Conservation (phyloP, 768 basidiomycete genomes). For the Pleurotus tuoliensis region DNA sequence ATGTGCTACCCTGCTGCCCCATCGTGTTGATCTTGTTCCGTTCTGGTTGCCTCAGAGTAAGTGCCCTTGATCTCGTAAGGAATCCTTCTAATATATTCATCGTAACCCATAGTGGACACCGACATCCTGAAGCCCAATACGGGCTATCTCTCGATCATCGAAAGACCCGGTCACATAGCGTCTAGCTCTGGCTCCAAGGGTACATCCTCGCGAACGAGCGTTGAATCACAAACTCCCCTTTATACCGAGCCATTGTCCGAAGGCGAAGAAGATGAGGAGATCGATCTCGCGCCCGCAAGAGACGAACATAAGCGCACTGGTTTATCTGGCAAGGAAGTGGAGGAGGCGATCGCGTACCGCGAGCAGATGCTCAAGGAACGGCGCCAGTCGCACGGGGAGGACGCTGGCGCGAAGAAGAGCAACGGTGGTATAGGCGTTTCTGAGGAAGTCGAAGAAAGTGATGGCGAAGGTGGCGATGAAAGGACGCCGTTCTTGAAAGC, state of each 20-base stretch:
- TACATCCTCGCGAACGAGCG: constrained; percentile 44
- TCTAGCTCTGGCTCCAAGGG: constrained; percentile 38
- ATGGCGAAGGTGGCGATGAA: constrained; percentile 22
- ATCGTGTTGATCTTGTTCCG: constrained; percentile 92
- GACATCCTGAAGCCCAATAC: constrained; percentile 93
- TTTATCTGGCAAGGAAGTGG: constrained; percentile 66
- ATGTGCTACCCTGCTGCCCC: constrained; percentile 87
- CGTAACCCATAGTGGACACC: constrained; percentile 66
- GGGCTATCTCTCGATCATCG: constrained; percentile 65
- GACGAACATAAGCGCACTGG: constrained; percentile 85
- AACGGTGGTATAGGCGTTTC: constrained; percentile 19
- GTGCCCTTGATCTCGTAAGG: constrained; percentile 14
- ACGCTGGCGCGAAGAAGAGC: constrained; percentile 14
- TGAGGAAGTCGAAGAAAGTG: constrained; percentile 16
- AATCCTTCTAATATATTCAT: not conserved
- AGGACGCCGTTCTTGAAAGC: constrained; percentile 33
- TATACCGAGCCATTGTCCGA: constrained; percentile 94
- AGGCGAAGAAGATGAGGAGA: constrained; percentile 87
- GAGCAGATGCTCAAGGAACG: constrained; percentile 70
- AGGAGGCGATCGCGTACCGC: constrained; percentile 83
- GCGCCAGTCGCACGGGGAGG: constrained; percentile 24
- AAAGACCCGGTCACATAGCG: constrained; percentile 56
- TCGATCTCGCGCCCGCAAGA: constrained; percentile 59
- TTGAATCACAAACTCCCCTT: constrained; percentile 37
- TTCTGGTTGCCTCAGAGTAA: constrained; percentile 97